phyloP scores from a whole-genome alignment of 2,329 filamentous ascomycete genomes.

The Diaporthe ampelina region DNA sequence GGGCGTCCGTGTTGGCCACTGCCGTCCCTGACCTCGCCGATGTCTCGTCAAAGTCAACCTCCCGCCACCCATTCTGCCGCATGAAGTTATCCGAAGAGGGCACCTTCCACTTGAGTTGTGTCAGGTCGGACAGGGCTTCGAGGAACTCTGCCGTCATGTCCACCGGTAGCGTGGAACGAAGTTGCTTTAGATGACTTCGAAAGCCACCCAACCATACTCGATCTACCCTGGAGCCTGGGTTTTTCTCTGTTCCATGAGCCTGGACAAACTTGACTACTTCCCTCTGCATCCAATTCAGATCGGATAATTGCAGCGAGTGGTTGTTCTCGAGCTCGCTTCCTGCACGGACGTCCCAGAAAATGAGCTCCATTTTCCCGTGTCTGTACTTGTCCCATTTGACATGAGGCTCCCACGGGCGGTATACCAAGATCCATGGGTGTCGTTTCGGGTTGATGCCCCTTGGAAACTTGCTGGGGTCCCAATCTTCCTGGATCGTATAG shows the following conservation, averaged over 20 bases:
- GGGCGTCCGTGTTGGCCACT: background rate
- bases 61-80: conserved; percentile 54
- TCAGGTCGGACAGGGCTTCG: conserved; percentile 46
- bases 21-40: conserved; percentile 32
- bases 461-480: conserved; percentile 48
- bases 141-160: conserved; percentile 60
- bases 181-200: conserved; percentile 42
- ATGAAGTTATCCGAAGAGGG: conserved; percentile 53
- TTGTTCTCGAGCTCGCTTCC: conserved; percentile 45
- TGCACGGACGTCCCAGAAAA: conserved; percentile 67
- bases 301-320: conserved; percentile 46
- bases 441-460: conserved; percentile 47
- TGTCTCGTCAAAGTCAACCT: conserved; percentile 45
- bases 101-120: conserved; percentile 52
- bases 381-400: conserved; percentile 7
- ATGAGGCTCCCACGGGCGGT: conserved; percentile 59
- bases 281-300: conserved; percentile 62
- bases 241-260: conserved; percentile 49
- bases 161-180: conserved; percentile 51
- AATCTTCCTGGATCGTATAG: conserved; percentile 60
- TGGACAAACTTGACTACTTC: conserved; percentile 57
- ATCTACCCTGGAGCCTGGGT: conserved; percentile 52
- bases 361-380: conserved; percentile 57
- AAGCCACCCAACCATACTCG: conserved; percentile 62
- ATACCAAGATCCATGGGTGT: conserved; percentile 66